A percentile compares a stretch with the other conserved stretches of the same genome.
Conservation (phyloP, 805 yeast species). For the Nakazawaea ishiwadae region DNA sequence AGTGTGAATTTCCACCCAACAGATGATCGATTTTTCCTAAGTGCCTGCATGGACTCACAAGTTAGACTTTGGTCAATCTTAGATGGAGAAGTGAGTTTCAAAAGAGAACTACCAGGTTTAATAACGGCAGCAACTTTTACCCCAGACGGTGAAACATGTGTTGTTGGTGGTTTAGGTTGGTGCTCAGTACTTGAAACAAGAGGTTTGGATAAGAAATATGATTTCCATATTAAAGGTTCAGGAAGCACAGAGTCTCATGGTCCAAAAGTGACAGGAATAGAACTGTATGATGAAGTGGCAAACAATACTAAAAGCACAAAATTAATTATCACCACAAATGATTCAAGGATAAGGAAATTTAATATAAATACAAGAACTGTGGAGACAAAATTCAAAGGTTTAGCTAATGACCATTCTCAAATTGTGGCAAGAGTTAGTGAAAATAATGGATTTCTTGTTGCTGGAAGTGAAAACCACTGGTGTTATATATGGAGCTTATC, state of each 20-base stretch:
- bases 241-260: constrained; percentile 28
- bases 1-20: constrained; percentile 73
- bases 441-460: constrained; percentile 51
- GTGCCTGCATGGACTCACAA: constrained; percentile 75
- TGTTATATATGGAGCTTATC: constrained; percentile 71
- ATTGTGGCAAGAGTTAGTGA: constrained; percentile 63
- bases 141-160: constrained; percentile 54
- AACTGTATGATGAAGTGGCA: constrained; percentile 29
- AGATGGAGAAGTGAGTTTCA: constrained; percentile 60
- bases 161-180: constrained; percentile 80
- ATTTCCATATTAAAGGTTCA: constrained; percentile 29
- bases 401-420: constrained; percentile 64
- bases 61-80: constrained; percentile 82
- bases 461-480: constrained; percentile 88
- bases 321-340: constrained; percentile 70
- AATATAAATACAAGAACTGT: constrained; percentile 49
- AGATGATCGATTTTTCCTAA: constrained; percentile 82
- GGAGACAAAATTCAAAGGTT: constrained; percentile 70
- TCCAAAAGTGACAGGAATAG: constrained; percentile 74
- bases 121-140: constrained; percentile 75
- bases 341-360: constrained; percentile 69
- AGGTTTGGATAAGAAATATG: constrained; percentile 45
- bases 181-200: constrained; percentile 57
- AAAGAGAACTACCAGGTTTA: constrained; percentile 56
- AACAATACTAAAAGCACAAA: constrained; percentile 9